Evolutionary conservation across 2,329 filamentous ascomycete species (phyloP).

Genomic region (Sphaerulina vaccinii): DNA sequence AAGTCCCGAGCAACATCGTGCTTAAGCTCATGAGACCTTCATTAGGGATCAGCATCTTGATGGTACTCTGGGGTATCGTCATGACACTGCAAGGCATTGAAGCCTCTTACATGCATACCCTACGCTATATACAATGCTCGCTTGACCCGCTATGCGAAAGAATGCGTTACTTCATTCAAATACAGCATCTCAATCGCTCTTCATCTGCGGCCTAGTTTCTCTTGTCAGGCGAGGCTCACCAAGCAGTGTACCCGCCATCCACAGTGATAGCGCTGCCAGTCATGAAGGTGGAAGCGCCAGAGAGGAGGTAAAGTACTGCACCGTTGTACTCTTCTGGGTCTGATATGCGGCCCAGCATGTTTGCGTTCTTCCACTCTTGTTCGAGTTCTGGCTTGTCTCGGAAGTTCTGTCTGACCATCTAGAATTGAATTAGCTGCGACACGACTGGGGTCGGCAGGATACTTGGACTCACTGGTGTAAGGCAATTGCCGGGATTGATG

Average conservation of each 20-base stretch:
- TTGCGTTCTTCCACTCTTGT: slow-evolving; percentile 34
- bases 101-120: slow-evolving; percentile 20
- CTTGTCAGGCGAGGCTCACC: not conserved
- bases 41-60: slow-evolving; percentile 37
- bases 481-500: slow-evolving; percentile 38
- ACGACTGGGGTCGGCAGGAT: not conserved
- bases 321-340: slow-evolving; percentile 34
- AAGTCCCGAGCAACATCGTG: slow-evolving; percentile 42
- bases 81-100: slow-evolving; percentile 32
- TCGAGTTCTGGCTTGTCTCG: slow-evolving; percentile 32
- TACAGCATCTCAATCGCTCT: not conserved
- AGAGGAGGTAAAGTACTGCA: slow-evolving; percentile 35
- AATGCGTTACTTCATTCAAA: not conserved
- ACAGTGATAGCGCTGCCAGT: slow-evolving; percentile 32
- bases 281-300: slow-evolving; percentile 31
- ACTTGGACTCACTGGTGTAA: slow-evolving; percentile 30
- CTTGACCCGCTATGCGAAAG: not conserved
- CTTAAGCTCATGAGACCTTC: slow-evolving; percentile 47
- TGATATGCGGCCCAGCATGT: slow-evolving; percentile 37
- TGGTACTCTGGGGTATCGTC: slow-evolving; percentile 32
- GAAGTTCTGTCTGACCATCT: slow-evolving; percentile 38
- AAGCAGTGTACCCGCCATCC: slow-evolving; percentile 26
- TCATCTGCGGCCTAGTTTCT: no score
- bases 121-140: no score
- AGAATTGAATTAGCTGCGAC: not conserved